These are phyloP conservation scores for Phytophthora nicotianae DNA, from an alignment of 352 stramenopile species.

Conservation along the genomic window DNA sequence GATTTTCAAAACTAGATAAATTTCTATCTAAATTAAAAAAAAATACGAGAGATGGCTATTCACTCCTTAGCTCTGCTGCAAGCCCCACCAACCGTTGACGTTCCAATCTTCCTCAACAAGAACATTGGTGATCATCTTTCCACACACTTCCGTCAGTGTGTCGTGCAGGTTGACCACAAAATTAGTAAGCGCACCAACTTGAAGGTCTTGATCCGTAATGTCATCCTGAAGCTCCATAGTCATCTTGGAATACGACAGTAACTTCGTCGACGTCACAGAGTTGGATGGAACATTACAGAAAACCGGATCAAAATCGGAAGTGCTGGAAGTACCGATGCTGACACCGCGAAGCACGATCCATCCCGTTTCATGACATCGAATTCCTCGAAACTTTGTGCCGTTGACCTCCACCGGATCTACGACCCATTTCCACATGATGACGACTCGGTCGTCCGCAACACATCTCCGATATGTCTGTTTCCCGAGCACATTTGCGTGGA, in stretches of 20 bases:
- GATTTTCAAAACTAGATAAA: no score
- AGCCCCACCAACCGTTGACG: constrained; percentile 24
- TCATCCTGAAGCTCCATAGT: constrained; percentile 55
- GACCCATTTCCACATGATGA: constrained; percentile 58
- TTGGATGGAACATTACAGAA: background rate
- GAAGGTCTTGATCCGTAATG: constrained; percentile 44
- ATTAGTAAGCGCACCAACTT: constrained; percentile 42
- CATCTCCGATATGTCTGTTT: constrained; percentile 54
- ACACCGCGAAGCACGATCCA: constrained; percentile 35
- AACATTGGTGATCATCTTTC: constrained; percentile 39
- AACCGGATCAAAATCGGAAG: background rate
- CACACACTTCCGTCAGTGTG: constrained; percentile 31
- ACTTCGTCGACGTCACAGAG: constrained; percentile 28
- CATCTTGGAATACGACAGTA: constrained; percentile 61
- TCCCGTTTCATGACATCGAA: constrained; percentile 41
- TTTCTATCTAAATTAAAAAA: no score
- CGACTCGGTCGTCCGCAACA: constrained; percentile 27
- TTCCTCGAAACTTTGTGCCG: constrained; percentile 30
- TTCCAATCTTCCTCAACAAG: constrained; percentile 59
- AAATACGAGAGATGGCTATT: no score
- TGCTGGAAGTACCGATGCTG: no score
- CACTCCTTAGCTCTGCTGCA: background rate
- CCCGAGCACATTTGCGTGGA: constrained; percentile 43
- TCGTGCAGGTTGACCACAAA: constrained; percentile 47
- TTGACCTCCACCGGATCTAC: constrained; percentile 47